Evolutionary conservation across 495 filamentous ascomycete genomes (phyloP).

Genomic region (Rostrohypoxylon terebratum): DNA sequence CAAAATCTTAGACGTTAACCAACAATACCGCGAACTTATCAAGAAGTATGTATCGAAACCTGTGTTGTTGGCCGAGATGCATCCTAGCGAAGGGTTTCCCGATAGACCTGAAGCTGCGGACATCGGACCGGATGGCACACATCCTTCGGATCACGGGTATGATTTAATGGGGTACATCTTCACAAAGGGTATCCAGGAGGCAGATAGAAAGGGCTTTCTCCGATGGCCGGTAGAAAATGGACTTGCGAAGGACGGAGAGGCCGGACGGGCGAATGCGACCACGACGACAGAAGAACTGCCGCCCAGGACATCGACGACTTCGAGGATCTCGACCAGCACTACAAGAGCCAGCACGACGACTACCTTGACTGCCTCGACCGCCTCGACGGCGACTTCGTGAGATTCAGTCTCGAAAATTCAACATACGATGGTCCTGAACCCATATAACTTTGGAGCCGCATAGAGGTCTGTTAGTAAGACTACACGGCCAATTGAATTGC

Average conservation of each 20-base stretch:
- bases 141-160: conserved; percentile 60
- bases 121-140: conserved; percentile 49
- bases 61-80: conserved; percentile 48
- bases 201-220: conserved; percentile 52
- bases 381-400: neutral
- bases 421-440: neutral
- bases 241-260: conserved; percentile 46
- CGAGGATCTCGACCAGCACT: neutral
- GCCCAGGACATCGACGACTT: conserved; percentile 7
- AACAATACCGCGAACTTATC: conserved; percentile 48
- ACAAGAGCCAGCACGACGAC: neutral
- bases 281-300: conserved; percentile 31
- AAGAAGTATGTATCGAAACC: conserved; percentile 43
- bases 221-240: conserved; percentile 49
- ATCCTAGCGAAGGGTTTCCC: conserved; percentile 46
- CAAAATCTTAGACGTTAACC: conserved; percentile 51
- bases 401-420: neutral
- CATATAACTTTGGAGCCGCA: neutral
- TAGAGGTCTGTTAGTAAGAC: neutral
- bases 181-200: conserved; percentile 49
- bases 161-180: conserved; percentile 58
- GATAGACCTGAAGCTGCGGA: conserved; percentile 35
- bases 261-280: conserved; percentile 29
- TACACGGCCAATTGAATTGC: no score
- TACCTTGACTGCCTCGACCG: neutral